Evolutionary conservation across 352 stramenopile species (phyloP).

Genomic region (Pythium scleroteichum): DNA sequence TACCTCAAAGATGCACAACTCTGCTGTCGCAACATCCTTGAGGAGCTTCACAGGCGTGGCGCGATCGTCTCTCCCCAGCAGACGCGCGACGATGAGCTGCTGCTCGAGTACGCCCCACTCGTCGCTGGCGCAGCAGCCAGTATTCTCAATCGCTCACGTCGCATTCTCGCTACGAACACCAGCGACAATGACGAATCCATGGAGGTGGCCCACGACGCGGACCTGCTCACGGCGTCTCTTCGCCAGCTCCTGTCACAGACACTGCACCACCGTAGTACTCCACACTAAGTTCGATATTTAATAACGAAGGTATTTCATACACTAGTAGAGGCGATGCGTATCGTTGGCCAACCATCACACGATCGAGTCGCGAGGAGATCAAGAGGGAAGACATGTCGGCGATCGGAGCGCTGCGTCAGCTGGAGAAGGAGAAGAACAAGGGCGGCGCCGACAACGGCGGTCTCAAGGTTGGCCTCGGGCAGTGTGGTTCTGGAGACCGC

Average conservation of each 20-base stretch:
- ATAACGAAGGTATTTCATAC: neutral
- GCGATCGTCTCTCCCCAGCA: constrained; percentile 51
- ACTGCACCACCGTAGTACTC: neutral
- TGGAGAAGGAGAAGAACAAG: constrained; percentile 86
- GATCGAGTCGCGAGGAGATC: neutral
- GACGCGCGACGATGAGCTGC: constrained; percentile 50
- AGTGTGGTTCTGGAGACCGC: too few species aligned
- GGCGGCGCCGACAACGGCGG: constrained; percentile 47
- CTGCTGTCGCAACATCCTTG: constrained; percentile 45
- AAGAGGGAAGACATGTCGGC: constrained; percentile 63
- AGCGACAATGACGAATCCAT: neutral
- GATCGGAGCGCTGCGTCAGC: constrained; percentile 76
- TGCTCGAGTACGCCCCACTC: constrained; percentile 51
- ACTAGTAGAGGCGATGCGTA: constrained; percentile 4
- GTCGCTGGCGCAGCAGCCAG: constrained; percentile 50
- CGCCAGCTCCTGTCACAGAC: constrained; percentile 3
- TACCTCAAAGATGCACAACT: constrained; percentile 39
- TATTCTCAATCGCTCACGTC: constrained; percentile 27
- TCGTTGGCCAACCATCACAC: constrained; percentile 21
- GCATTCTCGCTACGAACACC: neutral
- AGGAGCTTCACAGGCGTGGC: constrained; percentile 48
- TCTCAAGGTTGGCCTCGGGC: too few species aligned
- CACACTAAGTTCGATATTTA: constrained; percentile 18
- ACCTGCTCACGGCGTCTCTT: constrained; percentile 7
- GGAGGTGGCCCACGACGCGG: neutral